Conservation (phyloP, 495 filamentous ascomycete genomes). For the Cercophora samala region DNA sequence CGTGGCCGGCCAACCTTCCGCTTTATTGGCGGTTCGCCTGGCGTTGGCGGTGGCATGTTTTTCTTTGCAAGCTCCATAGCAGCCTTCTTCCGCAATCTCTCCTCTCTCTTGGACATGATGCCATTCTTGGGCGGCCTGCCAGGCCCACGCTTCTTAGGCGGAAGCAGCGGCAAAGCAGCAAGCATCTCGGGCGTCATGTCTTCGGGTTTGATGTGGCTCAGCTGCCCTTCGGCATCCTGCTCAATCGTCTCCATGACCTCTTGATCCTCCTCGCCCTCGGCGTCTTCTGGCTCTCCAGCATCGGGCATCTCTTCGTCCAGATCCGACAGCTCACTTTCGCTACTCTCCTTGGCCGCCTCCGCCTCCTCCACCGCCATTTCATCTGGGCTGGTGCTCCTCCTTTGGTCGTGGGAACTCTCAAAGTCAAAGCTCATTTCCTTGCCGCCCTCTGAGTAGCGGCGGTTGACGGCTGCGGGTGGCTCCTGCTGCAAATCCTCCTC, state of each 20-base stretch:
- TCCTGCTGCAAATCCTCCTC: slow-evolving; percentile 49
- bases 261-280: slow-evolving; percentile 39
- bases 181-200: slow-evolving; percentile 36
- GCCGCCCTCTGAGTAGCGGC: slow-evolving; percentile 50
- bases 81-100: slow-evolving; percentile 63
- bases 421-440: slow-evolving; percentile 64
- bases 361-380: slow-evolving; percentile 17
- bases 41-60: slow-evolving; percentile 41
- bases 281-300: slow-evolving; percentile 26
- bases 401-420: slow-evolving; percentile 56
- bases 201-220: slow-evolving; percentile 26
- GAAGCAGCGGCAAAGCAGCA: slow-evolving; percentile 34
- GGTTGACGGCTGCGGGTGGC: slow-evolving; percentile 24
- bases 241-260: slow-evolving; percentile 37
- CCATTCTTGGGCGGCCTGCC: slow-evolving; percentile 89
- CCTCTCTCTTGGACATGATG: slow-evolving; percentile 84
- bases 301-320: slow-evolving; percentile 28
- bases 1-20: slow-evolving; percentile 59
- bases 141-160: slow-evolving; percentile 72
- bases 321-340: slow-evolving; percentile 33
- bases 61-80: slow-evolving; percentile 49
- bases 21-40: slow-evolving; percentile 48
- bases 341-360: slow-evolving; percentile 20
- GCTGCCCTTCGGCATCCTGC: slow-evolving; percentile 39
- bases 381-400: slow-evolving; percentile 52